Conservation (phyloP, 257 asterid species). For the Striga asiatica region DNA sequence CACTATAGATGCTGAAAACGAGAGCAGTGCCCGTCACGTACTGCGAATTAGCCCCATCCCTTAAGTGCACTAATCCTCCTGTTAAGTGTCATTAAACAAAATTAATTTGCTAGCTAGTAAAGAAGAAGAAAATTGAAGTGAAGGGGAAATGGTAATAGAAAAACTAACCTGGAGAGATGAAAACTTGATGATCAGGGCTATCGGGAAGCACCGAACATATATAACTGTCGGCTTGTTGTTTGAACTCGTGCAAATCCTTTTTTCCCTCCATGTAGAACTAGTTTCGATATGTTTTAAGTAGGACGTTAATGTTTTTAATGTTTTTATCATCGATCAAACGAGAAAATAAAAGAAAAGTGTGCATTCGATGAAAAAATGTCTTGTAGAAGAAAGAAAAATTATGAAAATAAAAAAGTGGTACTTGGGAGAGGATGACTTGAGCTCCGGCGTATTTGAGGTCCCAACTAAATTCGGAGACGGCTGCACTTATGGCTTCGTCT, state of each 20-base stretch:
- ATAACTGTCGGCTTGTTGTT: constrained; percentile 60
- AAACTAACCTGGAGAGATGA: constrained; percentile 50
- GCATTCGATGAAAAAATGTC: neutral
- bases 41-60: constrained; percentile 87
- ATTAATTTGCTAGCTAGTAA: neutral
- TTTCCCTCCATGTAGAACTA: constrained; percentile 49
- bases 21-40: constrained; percentile 63
- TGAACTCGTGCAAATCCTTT: constrained; percentile 33
- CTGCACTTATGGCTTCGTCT: constrained; percentile 47
- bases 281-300: neutral
- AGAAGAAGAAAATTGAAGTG: neutral
- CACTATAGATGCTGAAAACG: constrained; percentile 50
- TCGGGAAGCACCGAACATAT: constrained; percentile 55
- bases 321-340: too few species aligned
- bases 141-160: neutral
- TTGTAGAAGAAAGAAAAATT: neutral
- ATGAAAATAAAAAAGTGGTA: too few species aligned
- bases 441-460: constrained; percentile 84
- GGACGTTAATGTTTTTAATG: neutral
- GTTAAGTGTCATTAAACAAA: neutral
- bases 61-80: constrained; percentile 59
- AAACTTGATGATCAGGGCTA: constrained; percentile 56
- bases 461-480: constrained; percentile 75
- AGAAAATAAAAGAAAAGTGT: neutral
- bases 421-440: constrained; percentile 53